Percentiles rank a stretch among this genome's conserved stretches.
Evolutionary conservation across 192 early-diverging fungal genomes (phyloP).

Genomic region (Backusella parvicylindrica): DNA sequence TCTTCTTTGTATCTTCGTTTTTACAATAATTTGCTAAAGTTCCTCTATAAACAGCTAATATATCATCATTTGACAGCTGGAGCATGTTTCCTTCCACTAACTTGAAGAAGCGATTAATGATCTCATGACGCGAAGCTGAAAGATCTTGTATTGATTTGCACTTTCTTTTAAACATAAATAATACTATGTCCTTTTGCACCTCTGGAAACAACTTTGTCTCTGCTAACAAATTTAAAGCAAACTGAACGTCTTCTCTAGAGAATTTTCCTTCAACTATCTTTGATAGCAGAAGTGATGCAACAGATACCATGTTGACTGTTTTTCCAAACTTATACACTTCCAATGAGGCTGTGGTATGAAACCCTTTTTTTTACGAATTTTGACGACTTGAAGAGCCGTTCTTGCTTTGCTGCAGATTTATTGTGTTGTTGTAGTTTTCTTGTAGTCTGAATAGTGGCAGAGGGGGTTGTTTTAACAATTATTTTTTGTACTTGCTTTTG

Average conservation of each 20-base stretch:
- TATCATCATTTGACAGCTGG: background rate
- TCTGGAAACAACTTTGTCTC: background rate
- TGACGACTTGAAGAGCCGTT: background rate
- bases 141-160: background rate
- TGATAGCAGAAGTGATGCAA: background rate
- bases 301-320: background rate
- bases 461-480: background rate
- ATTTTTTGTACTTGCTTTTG: background rate
- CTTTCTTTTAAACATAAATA: background rate
- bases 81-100: background rate
- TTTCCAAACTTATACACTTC: background rate
- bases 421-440: background rate
- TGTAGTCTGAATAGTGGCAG: background rate
- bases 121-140: background rate
- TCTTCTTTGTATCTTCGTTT: background rate
- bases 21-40: background rate
- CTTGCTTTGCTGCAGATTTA: background rate
- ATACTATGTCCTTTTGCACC: background rate
- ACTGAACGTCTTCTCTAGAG: background rate
- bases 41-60: background rate
- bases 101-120: background rate
- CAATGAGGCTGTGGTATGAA: background rate
- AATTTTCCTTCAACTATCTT: background rate
- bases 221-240: background rate
- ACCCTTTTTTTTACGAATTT: background rate